Evolutionary conservation across 176 grass and related monocot genomes (phyloP), one percentile per base, ranked within the genome.

Genomic region (Stipa capillata): DNA sequence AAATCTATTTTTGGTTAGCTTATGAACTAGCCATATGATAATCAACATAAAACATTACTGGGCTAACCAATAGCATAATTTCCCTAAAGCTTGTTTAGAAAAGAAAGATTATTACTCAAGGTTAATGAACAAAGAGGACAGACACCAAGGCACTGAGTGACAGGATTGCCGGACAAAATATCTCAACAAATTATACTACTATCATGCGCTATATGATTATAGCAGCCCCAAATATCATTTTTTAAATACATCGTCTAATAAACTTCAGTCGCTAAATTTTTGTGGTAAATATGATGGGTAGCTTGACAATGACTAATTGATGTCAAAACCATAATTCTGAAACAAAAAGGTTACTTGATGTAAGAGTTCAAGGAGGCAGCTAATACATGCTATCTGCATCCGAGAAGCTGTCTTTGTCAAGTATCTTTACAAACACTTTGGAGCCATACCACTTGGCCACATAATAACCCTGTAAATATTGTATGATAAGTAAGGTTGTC

Each of bases 361-460:
- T 31, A 79, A 62, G 73, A 82, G 43, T 79, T 65, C 13, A 67
- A 53, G 87, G 45, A 66, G 52, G 39, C 6, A 87, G 63, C 17
- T 61, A 40, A 55, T 95, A 99, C 96, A 99, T 94, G 86, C 87
- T 95, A 64, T 95, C 88, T 84, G 92, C 56, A 51, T 95, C 92
- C 0, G 87, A 91, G 91, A 86, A 94, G 73, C 76, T 87, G 57
- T 93, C 90, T 84, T 99, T 90, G 64, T 91, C 92, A 83, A 99
- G 81, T 63, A 99, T 93, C 86, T 95, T 99, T 36, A 99, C 90
- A 27, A 77, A 87, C 29, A 99, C 96, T 88, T 95, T 99, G 57
- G 90, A 95, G 37, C 90, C 96, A 65, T 95, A 95, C 96, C 96
- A 99, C 69, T 91, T 99, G 13, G 92, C 96, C 33, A 95, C 69